Base-by-base conservation (phyloP, 2,329 filamentous ascomycete genomes). In the Phyllosticta citribraziliensis region DNA sequence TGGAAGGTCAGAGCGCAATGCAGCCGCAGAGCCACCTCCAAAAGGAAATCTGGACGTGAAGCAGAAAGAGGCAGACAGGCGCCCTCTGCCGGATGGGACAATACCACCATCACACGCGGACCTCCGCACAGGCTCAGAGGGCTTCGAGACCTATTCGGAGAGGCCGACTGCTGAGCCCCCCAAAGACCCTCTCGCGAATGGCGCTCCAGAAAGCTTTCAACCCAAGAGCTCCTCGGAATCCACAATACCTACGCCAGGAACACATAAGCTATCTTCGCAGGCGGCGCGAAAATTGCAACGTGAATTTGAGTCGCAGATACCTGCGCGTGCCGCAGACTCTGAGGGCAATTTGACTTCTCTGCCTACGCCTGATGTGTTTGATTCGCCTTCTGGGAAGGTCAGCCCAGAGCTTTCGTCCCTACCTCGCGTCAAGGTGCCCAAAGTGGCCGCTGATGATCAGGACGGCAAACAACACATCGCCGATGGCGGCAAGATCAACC, bases 281-380 rank as follows among this genome's bases (percentile, higher is more conserved):
- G 70, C 76, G 59, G 77, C 78, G 27, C 74, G 75, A 61, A 72
- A 71, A 59, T 67, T 78, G 20, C 81, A 83, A 66, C 72, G 76
- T 62, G 70, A 80, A 57, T 73, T 76, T 9, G 81, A 85, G 66
- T 69, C 70, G 25, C 78, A 80, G 59, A 82, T 85, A 62, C 83
- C 84, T 17, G 75, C 76, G 2, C 72, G 73, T 40, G 72, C 78
- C 12, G 79, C 80, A 25, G 78, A 80, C 20, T 64, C 67, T 2
- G 63, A 66, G 50, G 67, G 55, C 53, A 70, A 69, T 63, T 64
- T 72, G 58, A 66, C 70, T 61, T 57, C 72, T 64, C 73, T 75
- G 20, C 73, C 79, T 40, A 80, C 80, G 64, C 74, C 79, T 62
- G 83, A 86, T 68, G 79, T 81, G 11, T 86, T 84, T 70, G 83